These are phyloP conservation scores for Sporopachydermia quercuum DNA, from an alignment of 805 yeast species.

Conservation along the genomic window DNA sequence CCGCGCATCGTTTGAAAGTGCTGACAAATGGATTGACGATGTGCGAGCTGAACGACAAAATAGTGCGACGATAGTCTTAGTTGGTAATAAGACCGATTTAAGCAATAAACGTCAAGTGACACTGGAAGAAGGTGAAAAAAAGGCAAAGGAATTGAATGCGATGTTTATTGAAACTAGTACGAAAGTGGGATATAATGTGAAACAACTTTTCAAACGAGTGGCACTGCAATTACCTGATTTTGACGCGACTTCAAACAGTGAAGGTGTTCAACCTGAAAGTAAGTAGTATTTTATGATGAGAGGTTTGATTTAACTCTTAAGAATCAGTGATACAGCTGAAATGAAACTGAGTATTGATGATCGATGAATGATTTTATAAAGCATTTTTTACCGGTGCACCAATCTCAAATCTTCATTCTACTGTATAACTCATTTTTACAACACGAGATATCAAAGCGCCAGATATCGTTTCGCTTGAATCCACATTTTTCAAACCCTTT, in stretches of 20 bases:
- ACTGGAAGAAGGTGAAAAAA: slow-evolving; percentile 76
- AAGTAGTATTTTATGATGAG: too few species aligned
- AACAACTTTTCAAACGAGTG: slow-evolving; percentile 73
- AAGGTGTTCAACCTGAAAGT: slow-evolving; percentile 1
- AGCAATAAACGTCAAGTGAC: slow-evolving; percentile 74
- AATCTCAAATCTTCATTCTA: too few species aligned
- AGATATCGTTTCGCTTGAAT: too few species aligned
- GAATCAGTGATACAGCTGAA: too few species aligned
- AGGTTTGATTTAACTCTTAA: too few species aligned
- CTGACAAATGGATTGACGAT: slow-evolving; percentile 88
- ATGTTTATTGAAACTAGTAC: slow-evolving; percentile 88
- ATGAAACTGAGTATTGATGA: too few species aligned
- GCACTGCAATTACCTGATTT: slow-evolving; percentile 87
- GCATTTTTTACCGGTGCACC: too few species aligned
- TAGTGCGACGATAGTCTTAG: slow-evolving; percentile 77
- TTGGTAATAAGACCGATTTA: slow-evolving; percentile 87
- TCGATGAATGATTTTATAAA: too few species aligned
- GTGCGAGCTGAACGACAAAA: slow-evolving; percentile 85
- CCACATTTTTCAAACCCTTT: too few species aligned
- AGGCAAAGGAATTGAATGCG: slow-evolving; percentile 60
- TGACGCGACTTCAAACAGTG: slow-evolving; percentile 22
- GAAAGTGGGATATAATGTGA: slow-evolving; percentile 88
- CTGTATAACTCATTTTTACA: too few species aligned
- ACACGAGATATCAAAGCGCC: too few species aligned
- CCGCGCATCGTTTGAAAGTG: slow-evolving; percentile 62